Evolutionary conservation across 495 filamentous ascomycete species (phyloP).

Genomic region (Hypoxylon perforatum): DNA sequence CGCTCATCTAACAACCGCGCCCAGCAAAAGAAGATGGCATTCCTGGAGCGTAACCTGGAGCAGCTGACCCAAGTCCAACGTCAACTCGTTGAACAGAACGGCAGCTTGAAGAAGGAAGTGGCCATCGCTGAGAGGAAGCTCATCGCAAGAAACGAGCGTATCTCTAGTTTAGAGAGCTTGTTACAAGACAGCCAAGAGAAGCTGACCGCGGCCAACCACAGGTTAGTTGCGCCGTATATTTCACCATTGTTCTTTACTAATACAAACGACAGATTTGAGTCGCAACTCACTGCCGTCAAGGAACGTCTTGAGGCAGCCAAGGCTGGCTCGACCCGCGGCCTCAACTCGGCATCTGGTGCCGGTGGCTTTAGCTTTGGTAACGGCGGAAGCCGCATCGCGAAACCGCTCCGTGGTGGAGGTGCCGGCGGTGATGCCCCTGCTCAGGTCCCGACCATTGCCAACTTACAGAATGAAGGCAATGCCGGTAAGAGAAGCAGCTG

Average conservation of each 20-base stretch:
- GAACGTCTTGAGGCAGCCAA: slow-evolving; percentile 97
- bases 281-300: slow-evolving; percentile 95
- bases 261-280: slow-evolving; percentile 79
- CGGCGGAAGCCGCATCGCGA: slow-evolving; percentile 87
- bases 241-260: slow-evolving; percentile 29
- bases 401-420: slow-evolving; percentile 94
- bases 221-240: slow-evolving; percentile 67
- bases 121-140: slow-evolving; percentile 98
- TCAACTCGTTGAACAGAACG: slow-evolving; percentile 97
- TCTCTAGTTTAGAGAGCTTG: slow-evolving; percentile 88
- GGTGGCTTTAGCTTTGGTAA: slow-evolving; percentile 77
- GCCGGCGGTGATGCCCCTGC: slow-evolving; percentile 52
- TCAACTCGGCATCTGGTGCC: slow-evolving; percentile 71
- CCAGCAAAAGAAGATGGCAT: slow-evolving; percentile 99
- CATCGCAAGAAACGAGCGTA: slow-evolving; percentile 95
- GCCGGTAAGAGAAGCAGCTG: slow-evolving; percentile 66
- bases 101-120: slow-evolving; percentile 96
- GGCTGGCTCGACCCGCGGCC: slow-evolving; percentile 82
- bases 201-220: slow-evolving; percentile 91
- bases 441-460: slow-evolving; percentile 63
- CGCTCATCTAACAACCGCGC: slow-evolving; percentile 95
- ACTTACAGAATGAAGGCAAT: slow-evolving; percentile 61
- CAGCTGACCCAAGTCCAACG: slow-evolving; percentile 97
- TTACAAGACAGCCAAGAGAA: slow-evolving; percentile 98
- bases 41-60: slow-evolving; percentile 97